A percentile compares a stretch with the other conserved stretches of the same genome.
Evolutionary conservation across 2,329 filamentous ascomycete genomes (phyloP).

Genomic region (Xylariaceae sp.): DNA sequence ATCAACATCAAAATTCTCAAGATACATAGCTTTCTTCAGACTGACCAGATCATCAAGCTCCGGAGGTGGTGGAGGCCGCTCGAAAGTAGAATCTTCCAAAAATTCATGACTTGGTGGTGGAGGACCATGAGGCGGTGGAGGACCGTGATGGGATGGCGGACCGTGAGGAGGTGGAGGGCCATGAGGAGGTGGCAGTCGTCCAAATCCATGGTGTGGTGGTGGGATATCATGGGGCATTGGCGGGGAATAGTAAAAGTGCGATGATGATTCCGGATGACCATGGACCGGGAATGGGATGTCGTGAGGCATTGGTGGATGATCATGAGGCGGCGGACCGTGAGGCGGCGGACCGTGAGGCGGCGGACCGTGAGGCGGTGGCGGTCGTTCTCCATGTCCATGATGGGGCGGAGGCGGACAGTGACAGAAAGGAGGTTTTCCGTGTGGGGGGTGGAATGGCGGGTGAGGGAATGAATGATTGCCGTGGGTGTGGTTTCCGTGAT

Average conservation of each 20-base stretch:
- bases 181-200: slow-evolving; percentile 19
- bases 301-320: too few species aligned
- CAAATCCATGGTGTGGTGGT: slow-evolving; percentile 6
- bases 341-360: too few species aligned
- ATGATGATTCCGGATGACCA: neutral
- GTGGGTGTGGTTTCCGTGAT: slow-evolving; percentile 32
- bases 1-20: slow-evolving; percentile 1
- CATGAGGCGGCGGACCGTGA: too few species aligned
- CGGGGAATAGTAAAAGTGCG: slow-evolving; percentile 14
- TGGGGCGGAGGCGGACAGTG: slow-evolving; percentile 34
- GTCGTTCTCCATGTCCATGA: slow-evolving; percentile 19
- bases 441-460: slow-evolving; percentile 20
- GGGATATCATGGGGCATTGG: slow-evolving; percentile 2
- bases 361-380: slow-evolving; percentile 1
- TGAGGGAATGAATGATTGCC: slow-evolving; percentile 12
- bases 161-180: slow-evolving; percentile 19
- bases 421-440: slow-evolving; percentile 30
- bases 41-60: slow-evolving; percentile 14
- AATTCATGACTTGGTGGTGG: slow-evolving; percentile 4
- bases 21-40: neutral
- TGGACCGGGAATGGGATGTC: neutral
- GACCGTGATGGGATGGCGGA: slow-evolving; percentile 20
- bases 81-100: neutral
- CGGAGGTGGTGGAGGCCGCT: neutral
- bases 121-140: slow-evolving; percentile 6